Conservation (phyloP, 345 rosid genomes). For the Moringa oleifera region DNA sequence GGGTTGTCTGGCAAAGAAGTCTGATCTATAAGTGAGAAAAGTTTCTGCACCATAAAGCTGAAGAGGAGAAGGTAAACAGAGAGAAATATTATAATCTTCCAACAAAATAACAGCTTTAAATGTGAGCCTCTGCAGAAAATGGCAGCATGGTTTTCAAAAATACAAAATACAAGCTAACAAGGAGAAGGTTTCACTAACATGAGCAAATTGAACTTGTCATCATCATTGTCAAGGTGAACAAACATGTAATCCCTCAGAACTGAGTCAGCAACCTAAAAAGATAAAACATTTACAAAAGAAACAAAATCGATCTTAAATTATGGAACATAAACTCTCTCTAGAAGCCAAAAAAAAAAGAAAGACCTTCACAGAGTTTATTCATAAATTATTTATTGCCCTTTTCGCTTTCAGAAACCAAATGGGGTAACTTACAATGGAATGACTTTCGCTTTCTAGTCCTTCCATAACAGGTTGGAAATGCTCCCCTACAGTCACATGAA, state of each 20-base stretch:
- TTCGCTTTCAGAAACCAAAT: constrained; percentile 9
- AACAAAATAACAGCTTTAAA: constrained; percentile 2
- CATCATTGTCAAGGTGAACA: constrained; percentile 71
- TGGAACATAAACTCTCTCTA: no score
- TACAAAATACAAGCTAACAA: not conserved
- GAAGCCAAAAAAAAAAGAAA: no score
- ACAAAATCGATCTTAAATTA: constrained; percentile 7
- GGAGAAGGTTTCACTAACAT: constrained; percentile 42
- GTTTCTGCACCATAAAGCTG: constrained; percentile 96
- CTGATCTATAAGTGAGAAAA: constrained; percentile 87
- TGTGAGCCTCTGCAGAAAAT: constrained; percentile 3
- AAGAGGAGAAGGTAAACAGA: constrained; percentile 22
- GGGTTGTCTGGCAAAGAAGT: constrained; percentile 85
- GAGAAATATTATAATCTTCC: constrained; percentile 11
- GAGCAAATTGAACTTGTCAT: constrained; percentile 93
- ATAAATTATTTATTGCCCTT: no score
- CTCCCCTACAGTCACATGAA: constrained; percentile 46
- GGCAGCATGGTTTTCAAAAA: not conserved
- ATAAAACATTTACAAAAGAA: not conserved
- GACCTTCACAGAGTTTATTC: not conserved
- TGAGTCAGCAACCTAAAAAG: constrained; percentile 67
- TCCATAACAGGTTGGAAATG: constrained; percentile 67
- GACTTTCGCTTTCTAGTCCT: constrained; percentile 56
- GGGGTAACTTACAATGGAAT: constrained; percentile 38
- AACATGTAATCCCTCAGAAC: constrained; percentile 63